phyloP scores from a whole-genome alignment of 805 yeast species.

The Schwanniomyces yamadae region DNA sequence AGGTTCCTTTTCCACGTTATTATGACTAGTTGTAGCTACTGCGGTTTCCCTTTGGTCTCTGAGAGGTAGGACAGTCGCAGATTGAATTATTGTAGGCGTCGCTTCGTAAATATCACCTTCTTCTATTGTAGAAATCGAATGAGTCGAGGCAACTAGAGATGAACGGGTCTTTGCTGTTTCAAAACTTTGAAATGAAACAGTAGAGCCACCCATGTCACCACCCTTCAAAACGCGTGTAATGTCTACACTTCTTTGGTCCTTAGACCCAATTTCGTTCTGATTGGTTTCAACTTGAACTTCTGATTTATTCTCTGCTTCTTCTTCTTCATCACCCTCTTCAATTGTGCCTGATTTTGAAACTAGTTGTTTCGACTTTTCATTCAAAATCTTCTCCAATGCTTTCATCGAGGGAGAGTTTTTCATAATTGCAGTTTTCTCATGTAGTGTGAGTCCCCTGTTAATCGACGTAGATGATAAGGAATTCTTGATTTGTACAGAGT shows the following conservation, averaged over 20 bases:
- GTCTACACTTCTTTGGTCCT: background rate
- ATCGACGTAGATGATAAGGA: slow-evolving; percentile 26
- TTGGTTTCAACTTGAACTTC: too few species aligned
- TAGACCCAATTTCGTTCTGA: too few species aligned
- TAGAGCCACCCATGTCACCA: slow-evolving; percentile 3
- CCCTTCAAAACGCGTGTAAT: background rate
- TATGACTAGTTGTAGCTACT: too few species aligned
- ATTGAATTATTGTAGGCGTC: slow-evolving; percentile 16
- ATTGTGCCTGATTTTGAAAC: slow-evolving; percentile 5
- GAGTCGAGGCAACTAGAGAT: slow-evolving; percentile 4
- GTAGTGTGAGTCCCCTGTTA: slow-evolving; percentile 13
- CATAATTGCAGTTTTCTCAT: slow-evolving; percentile 29
- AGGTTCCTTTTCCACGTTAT: background rate
- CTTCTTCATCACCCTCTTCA: slow-evolving; percentile 20
- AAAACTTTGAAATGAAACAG: slow-evolving; percentile 24
- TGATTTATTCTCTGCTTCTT: slow-evolving; percentile 10
- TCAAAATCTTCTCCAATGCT: slow-evolving; percentile 37
- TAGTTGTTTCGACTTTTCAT: slow-evolving; percentile 13
- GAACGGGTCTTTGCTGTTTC: slow-evolving; percentile 24
- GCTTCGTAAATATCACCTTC: slow-evolving; percentile 19
- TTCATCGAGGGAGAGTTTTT: slow-evolving; percentile 40
- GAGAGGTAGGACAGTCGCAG: too few species aligned
- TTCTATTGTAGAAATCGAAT: slow-evolving; percentile 20
- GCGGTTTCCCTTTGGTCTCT: too few species aligned
- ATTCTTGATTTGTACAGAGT: slow-evolving; percentile 26